Conservation (phyloP, 768 basidiomycete species). For the Coprinopsis marcescibilis region DNA sequence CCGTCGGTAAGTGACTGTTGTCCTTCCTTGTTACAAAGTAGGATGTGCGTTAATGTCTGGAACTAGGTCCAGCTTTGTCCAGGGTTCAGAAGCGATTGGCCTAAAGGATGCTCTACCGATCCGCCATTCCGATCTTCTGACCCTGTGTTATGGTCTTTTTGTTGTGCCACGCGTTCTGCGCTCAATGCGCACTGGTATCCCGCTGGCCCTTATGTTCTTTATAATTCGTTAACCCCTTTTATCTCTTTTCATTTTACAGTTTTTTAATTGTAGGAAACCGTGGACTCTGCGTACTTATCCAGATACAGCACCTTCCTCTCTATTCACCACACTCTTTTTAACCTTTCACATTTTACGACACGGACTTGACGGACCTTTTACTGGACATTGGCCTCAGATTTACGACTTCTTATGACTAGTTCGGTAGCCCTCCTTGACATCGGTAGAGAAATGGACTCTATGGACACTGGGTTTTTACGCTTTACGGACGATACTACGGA, state of each 20-base stretch:
- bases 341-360: constrained; percentile 8
- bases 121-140: neutral
- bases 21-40: neutral
- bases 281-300: constrained; percentile 12
- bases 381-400: constrained; percentile 10
- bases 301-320: constrained; percentile 8
- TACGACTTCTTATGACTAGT: constrained; percentile 5
- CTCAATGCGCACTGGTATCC: constrained; percentile 5
- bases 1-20: constrained; percentile 34
- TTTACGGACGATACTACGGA: constrained; percentile 12
- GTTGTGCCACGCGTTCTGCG: constrained; percentile 4
- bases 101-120: constrained; percentile 13
- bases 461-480: constrained; percentile 12
- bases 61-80: constrained; percentile 32
- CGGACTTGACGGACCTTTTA: constrained; percentile 13
- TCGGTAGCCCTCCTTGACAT: constrained; percentile 4
- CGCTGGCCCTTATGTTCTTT: constrained; percentile 6
- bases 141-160: constrained; percentile 11
- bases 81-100: constrained; percentile 39
- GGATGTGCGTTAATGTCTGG: constrained; percentile 4
- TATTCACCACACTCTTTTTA: constrained; percentile 7
- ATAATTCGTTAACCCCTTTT: constrained; percentile 10
- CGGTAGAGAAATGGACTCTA: constrained; percentile 12
- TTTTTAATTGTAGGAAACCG: constrained; percentile 4
- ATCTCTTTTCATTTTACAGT: neutral